Evolutionary conservation across 495 filamentous ascomycete genomes (phyloP), one percentile per base, ranked within the genome.

Genomic region (Xylaria castorea): DNA sequence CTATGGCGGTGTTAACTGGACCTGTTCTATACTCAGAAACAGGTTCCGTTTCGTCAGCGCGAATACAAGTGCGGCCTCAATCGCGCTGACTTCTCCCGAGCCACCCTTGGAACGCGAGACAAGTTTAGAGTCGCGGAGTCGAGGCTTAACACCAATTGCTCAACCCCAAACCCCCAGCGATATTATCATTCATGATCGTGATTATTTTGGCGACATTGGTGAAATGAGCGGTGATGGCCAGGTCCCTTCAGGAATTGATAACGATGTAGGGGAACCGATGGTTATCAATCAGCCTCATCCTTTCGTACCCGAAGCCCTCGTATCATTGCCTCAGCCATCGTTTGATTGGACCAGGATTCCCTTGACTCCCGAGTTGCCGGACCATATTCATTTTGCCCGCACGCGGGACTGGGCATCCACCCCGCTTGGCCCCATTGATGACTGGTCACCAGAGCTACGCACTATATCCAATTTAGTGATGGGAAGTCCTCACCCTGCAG

Each of bases 301-400:
- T 36, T 62, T 81, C 64, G 74, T 74, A 18, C 78, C 80, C 34
- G 66, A 71, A 42, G 61, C 74, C 16, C 64, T 79, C 8, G 71
- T 55, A 20, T 70, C 76, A 8, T 67, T 75, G 25, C 74, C 79
- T 34, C 61, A 81, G 69, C 74, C 80, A 30, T 82, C 84, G 1
- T 93, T 92, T 77, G 91, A 93, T 78, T 93, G 91, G 91, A 93
- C 91, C 12, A 83, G 88, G 46, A 80, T 93, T 46, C 87, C 90
- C 22, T 55, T 87, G 38, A 85, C 87, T 7, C 77, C 86, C 5
- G 84, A 84, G 58, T 82, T 92, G 25, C 88, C 89, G 5, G 78
- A 80, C 32, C 91, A 93, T 74, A 89, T 93, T 63, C 86, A 85
- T 57, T 91, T 93, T 74, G 89, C 91, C 25, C 83, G 89, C 18